Base-by-base conservation (phyloP, 371 early-diverging fungal species). In the Gilbertella persicaria region DNA sequence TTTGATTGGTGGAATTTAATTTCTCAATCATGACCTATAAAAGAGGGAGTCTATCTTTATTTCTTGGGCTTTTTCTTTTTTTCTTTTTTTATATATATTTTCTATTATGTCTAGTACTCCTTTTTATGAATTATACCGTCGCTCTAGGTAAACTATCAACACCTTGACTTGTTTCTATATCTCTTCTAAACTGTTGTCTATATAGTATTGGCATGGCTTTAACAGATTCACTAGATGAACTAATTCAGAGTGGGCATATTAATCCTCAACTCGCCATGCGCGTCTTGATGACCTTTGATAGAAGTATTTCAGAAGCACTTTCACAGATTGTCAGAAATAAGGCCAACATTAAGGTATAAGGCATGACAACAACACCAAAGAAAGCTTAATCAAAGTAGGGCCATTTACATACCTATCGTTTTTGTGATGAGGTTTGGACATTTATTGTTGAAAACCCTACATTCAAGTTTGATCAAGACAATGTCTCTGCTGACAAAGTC, bases 341-440 rank as follows among this genome's bases (percentile, higher is more conserved):
- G 55, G 73, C 77, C 16, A 69, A 64, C 20, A 60, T 77, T 39
- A 77, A 77, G 69, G 77, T 70, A 56, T 29, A 16, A 16, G 69
- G 77, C 68, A 56, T 29, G 12, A 16, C 29, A 30, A 25, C 19
- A 35, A 24, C 16, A 23, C 25, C 14, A 20, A 29, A 26, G 26
- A 12, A 7, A 25, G 33, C 7, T 49, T 28, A 38, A 2, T 28
- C 20, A 20, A 23, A 47, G 33, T 59, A 89, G 87, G 96, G 95
- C 13, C 88, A 87, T 55, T 78, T 95, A 60, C 84, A 88, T 58
- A 90, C 88, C 16, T 96, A 95, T 72, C 86, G 95, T 37, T 93
- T 91, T 58, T 90, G 95, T 71, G 96, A 97, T 66, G 98, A 97
- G 57, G 96, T 96, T 25, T 96, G 96, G 96, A 96, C 97, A 0